A percentile compares a stretch with the other conserved stretches of the same genome.
Evolutionary conservation across 1,284 basidiomycete species (phyloP).

Genomic region (Apiotrichum montevideense): DNA sequence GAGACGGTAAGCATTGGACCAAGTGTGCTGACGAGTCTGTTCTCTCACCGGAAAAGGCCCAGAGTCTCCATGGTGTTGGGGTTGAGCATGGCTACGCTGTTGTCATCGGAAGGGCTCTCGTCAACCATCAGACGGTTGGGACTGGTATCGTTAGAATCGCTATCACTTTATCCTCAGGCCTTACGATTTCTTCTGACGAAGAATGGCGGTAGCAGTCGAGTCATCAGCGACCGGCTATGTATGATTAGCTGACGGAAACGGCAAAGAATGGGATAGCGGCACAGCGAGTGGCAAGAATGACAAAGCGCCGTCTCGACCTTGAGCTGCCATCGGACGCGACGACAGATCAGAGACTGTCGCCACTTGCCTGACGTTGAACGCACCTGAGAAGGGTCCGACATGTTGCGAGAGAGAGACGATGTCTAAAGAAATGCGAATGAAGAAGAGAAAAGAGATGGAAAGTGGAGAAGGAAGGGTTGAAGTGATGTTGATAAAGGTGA

Average conservation of each 20-base stretch:
- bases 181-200: constrained; percentile 92
- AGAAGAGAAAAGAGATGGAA: background rate
- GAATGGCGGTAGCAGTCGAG: constrained; percentile 77
- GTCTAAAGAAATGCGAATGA: background rate
- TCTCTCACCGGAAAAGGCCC: constrained; percentile 76
- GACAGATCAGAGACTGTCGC: background rate
- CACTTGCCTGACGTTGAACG: background rate
- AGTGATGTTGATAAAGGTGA: background rate
- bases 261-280: no score
- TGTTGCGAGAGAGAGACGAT: constrained; percentile 2
- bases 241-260: constrained; percentile 52
- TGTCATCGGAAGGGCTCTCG: constrained; percentile 84
- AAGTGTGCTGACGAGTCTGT: constrained; percentile 70
- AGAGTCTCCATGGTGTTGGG: constrained; percentile 95
- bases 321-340: no score
- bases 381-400: constrained; percentile 23
- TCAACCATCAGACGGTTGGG: constrained; percentile 93
- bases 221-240: constrained; percentile 36
- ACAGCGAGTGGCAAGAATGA: no score
- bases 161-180: constrained; percentile 56
- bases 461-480: background rate
- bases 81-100: constrained; percentile 82
- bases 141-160: constrained; percentile 48
- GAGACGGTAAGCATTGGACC: background rate
- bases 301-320: no score